A percentile compares a stretch with the other conserved stretches of the same genome.
These are phyloP conservation scores for Moricandia moricandioides DNA, from an alignment of 345 rosid species.

Conservation along the genomic window DNA sequence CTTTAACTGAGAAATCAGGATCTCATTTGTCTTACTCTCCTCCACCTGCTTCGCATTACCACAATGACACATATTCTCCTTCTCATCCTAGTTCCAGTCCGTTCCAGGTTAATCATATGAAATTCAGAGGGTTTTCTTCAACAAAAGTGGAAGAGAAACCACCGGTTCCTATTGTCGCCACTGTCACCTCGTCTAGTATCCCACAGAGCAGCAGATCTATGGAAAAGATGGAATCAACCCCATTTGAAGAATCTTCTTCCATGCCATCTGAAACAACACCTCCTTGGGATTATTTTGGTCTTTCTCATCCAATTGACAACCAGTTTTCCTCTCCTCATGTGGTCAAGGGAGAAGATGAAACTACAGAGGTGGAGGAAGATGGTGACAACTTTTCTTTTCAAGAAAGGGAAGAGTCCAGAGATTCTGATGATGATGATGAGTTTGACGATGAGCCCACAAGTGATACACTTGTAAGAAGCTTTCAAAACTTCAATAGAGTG, in stretches of 20 bases:
- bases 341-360: constrained; percentile 56
- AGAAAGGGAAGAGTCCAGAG: constrained; percentile 57
- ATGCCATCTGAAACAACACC: constrained; percentile 49
- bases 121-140: constrained; percentile 56
- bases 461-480: constrained; percentile 68
- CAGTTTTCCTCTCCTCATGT: constrained; percentile 54
- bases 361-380: constrained; percentile 64
- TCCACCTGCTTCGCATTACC: constrained; percentile 57
- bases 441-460: constrained; percentile 67
- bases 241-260: constrained; percentile 49
- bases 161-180: constrained; percentile 45
- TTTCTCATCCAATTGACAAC: constrained; percentile 57
- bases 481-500: constrained; percentile 63
- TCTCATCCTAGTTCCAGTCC: constrained; percentile 54
- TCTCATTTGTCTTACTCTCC: constrained; percentile 66
- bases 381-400: constrained; percentile 56
- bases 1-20: constrained; percentile 54
- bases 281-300: constrained; percentile 88
- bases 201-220: constrained; percentile 43
- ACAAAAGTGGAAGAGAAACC: constrained; percentile 75
- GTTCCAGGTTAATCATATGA: constrained; percentile 64
- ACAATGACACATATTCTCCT: constrained; percentile 59
- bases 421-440: constrained; percentile 71
- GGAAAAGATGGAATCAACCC: constrained; percentile 47
- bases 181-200: constrained; percentile 53